Base-by-base conservation (phyloP, 805 yeast species). In the Torulaspora quercuum region DNA sequence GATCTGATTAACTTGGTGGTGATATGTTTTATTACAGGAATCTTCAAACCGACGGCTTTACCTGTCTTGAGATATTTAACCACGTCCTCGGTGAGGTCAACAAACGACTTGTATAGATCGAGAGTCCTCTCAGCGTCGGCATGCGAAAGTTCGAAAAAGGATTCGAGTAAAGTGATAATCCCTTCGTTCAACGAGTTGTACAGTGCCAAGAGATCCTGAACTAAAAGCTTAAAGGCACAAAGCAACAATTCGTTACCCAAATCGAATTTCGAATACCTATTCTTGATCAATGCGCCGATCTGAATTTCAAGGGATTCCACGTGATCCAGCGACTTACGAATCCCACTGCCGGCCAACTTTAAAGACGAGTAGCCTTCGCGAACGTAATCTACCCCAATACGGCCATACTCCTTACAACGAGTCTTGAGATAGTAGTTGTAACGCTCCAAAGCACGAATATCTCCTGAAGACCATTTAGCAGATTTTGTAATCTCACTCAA, bases 1-100 rank as follows among this genome's bases (percentile, higher is more conserved):
- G 94, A 80, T 21, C 79, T 73, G 3, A 95, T 83, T 46, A 92
- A 70, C 16, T 95, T 92, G 2, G 97, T 89, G 14, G 97, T 97
- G 1, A 97, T 97, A 63, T 92, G 98, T 57, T 86, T 86, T 44
- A 92, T 89, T 9, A 95, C 89, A 23, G 98, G 98, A 21, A 92
- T 95, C 52, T 82, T 89, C 47, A 90, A 68, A 52, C 88, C 88
- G 3, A 97, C 88, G 8, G 88, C 76, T 56, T 92, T 90, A 4
- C 97, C 98, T 10, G 82, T 78, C 51, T 94, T 78, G 53, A 92
- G 70, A 61, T 83, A 92, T 49, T 80, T 81, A 18, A 92, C 92
- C 7, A 90, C 97, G 55, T 79, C 81, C 36, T 80, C 79, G 3
- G 97, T 92, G 56, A 87, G 78, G 42, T 78, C 81, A 25, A 88